These are phyloP conservation scores for Marasmius sp. DNA, from an alignment of 1,284 basidiomycete genomes.

Conservation along the genomic window DNA sequence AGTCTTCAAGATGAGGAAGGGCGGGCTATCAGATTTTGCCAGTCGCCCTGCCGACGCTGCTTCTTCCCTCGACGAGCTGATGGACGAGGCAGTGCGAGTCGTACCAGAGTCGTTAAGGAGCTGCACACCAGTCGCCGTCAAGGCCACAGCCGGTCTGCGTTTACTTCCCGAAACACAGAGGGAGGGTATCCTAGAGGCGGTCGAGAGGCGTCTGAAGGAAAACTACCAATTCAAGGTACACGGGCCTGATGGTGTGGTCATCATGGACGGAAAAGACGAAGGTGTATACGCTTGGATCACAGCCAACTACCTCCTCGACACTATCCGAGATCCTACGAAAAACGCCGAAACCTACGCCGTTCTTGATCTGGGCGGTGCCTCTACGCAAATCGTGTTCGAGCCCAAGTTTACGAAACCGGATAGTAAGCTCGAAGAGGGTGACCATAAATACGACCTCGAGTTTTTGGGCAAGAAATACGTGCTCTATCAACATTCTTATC, in stretches of 20 bases:
- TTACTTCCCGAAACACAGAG: constrained; percentile 71
- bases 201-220: constrained; percentile 61
- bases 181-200: constrained; percentile 77
- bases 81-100: constrained; percentile 78
- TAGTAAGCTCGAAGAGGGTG: constrained; percentile 72
- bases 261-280: constrained; percentile 98
- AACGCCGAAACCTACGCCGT: constrained; percentile 80
- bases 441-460: constrained; percentile 88
- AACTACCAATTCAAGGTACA: constrained; percentile 80
- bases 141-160: constrained; percentile 93
- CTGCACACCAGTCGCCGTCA: constrained; percentile 91
- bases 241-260: constrained; percentile 65
- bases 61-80: constrained; percentile 74
- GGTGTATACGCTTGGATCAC: constrained; percentile 99
- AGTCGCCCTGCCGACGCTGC: constrained; percentile 71
- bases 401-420: constrained; percentile 62
- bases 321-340: constrained; percentile 61
- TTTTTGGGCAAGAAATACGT: constrained; percentile 75
- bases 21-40: constrained; percentile 77
- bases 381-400: constrained; percentile 98
- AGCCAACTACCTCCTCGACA: constrained; percentile 87
- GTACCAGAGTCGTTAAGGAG: constrained; percentile 69
- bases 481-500: constrained; percentile 93
- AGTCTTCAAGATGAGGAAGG: constrained; percentile 83
- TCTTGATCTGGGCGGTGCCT: constrained; percentile 94